Conservation (phyloP, 805 yeast species). For the Ogataea methylovora region DNA sequence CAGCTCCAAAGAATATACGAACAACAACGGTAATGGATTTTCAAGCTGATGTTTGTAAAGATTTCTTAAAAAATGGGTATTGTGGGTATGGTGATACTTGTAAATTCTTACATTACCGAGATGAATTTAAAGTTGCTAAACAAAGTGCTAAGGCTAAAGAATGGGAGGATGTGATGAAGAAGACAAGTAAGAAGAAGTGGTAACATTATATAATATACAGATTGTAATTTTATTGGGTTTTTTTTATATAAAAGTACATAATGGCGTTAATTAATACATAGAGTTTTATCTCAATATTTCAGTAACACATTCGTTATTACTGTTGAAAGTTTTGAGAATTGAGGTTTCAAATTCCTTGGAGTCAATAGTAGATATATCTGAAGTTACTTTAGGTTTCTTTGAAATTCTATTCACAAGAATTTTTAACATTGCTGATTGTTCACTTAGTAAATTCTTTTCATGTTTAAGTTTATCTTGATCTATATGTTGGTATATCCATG, state of each 20-base stretch:
- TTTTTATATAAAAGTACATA: too few species aligned
- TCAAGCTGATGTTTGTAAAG: constrained; percentile 93
- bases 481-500: constrained; percentile 16
- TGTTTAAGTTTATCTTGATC: neutral
- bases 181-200: constrained; percentile 14
- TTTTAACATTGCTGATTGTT: too few species aligned
- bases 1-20: constrained; percentile 39
- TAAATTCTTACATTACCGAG: constrained; percentile 87
- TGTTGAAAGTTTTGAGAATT: too few species aligned
- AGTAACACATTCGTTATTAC: too few species aligned
- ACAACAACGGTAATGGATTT: constrained; percentile 73
- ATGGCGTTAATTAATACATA: too few species aligned
- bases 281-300: too few species aligned
- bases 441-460: neutral
- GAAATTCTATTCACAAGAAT: too few species aligned
- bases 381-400: too few species aligned
- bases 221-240: neutral
- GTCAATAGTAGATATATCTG: too few species aligned
- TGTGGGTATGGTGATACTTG: constrained; percentile 98
- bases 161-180: constrained; percentile 48
- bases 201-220: neutral
- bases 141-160: constrained; percentile 37
- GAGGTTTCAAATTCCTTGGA: too few species aligned
- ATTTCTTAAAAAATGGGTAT: constrained; percentile 81
- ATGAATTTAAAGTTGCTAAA: constrained; percentile 56